Evolutionary conservation across 1,284 basidiomycete genomes (phyloP).

Genomic region (Puccinia hordei): DNA sequence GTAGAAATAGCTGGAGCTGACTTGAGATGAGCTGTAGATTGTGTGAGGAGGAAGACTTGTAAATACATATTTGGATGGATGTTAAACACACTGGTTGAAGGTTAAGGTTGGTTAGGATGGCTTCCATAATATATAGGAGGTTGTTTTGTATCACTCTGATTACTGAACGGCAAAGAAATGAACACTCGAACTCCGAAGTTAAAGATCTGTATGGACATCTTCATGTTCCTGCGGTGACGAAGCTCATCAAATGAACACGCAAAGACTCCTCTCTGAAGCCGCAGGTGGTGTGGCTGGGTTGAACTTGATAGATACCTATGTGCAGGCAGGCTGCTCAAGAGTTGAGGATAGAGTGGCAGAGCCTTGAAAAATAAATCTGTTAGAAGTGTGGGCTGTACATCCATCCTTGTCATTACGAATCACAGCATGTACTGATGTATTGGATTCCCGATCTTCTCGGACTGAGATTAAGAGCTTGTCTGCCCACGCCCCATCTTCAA

Average conservation of each 20-base stretch:
- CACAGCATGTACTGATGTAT: too few species aligned
- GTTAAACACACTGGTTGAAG: not conserved
- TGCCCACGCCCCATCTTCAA: too few species aligned
- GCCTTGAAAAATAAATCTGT: not conserved
- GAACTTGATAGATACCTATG: not conserved
- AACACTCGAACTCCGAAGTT: not conserved
- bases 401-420: too few species aligned
- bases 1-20: too few species aligned
- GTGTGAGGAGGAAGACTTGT: too few species aligned
- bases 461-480: not conserved
- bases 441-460: conserved; percentile 1
- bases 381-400: not conserved
- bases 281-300: not conserved
- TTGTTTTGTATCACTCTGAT: not conserved
- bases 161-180: not conserved
- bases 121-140: not conserved
- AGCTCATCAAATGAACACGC: not conserved
- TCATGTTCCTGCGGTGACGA: too few species aligned
- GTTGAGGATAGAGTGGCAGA: not conserved
- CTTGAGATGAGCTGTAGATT: too few species aligned
- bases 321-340: too few species aligned
- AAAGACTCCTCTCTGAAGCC: not conserved
- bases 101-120: not conserved
- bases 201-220: too few species aligned
- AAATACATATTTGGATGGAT: too few species aligned